These are phyloP conservation scores for Dicorynia guianensis DNA, from an alignment of 306 rosid species.

Conservation along the genomic window DNA sequence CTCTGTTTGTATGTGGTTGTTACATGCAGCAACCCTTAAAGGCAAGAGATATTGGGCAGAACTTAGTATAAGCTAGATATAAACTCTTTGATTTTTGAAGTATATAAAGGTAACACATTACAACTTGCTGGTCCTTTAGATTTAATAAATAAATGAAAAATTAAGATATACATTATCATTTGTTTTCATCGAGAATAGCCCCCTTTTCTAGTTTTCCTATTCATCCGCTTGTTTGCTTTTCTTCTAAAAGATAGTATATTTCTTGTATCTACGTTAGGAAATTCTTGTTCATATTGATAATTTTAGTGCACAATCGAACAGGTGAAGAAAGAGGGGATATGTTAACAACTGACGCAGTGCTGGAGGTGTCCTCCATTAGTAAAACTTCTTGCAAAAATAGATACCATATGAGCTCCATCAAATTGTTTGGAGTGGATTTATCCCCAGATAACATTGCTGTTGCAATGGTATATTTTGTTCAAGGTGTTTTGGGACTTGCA, in stretches of 20 bases:
- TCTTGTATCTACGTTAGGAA: slow-evolving; percentile 4
- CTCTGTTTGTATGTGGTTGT: background rate
- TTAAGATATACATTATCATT: slow-evolving; percentile 7
- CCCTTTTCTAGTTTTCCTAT: background rate
- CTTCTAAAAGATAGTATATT: background rate
- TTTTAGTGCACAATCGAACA: slow-evolving; percentile 41
- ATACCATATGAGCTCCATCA: slow-evolving; percentile 46
- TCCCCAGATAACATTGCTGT: slow-evolving; percentile 91
- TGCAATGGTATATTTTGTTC: slow-evolving; percentile 98
- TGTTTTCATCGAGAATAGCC: background rate
- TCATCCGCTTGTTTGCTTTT: background rate
- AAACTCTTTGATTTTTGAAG: background rate
- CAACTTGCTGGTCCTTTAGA: background rate
- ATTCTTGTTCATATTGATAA: slow-evolving; percentile 16
- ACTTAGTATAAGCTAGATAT: background rate
- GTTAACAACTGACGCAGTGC: slow-evolving; percentile 48
- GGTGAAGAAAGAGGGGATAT: slow-evolving; percentile 70
- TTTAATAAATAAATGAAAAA: background rate
- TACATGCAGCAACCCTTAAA: background rate
- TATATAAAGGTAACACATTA: background rate
- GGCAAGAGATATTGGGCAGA: background rate
- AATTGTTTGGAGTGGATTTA: slow-evolving; percentile 78
- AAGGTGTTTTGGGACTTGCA: slow-evolving; percentile 95
- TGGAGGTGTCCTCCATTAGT: slow-evolving; percentile 53
- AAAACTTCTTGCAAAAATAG: slow-evolving; percentile 55